These are phyloP conservation scores for Eleusine coracana DNA, from an alignment of 176 grass and related monocot genomes.

Conservation along the genomic window DNA sequence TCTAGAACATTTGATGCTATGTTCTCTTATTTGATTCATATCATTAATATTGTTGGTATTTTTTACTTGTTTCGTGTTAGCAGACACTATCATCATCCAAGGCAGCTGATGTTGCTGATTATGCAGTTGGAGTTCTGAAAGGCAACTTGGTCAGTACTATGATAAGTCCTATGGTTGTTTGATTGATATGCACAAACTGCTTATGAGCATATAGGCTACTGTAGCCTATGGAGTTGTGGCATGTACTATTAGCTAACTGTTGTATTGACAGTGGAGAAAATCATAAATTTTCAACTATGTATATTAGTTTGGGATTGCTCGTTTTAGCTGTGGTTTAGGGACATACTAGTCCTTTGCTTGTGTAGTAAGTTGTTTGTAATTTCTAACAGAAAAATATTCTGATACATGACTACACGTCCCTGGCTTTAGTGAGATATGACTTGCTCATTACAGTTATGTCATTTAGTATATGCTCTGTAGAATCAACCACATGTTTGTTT, in stretches of 20 bases:
- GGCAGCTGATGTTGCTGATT: constrained; percentile 60
- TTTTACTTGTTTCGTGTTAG: constrained; percentile 31
- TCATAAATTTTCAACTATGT: background rate
- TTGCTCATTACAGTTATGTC: too few relatives aligned
- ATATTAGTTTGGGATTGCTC: background rate
- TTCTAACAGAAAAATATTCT: background rate
- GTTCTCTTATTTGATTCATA: background rate
- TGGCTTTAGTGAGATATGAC: background rate
- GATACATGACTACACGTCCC: background rate
- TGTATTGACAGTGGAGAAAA: background rate
- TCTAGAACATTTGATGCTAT: constrained; percentile 24
- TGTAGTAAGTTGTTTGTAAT: constrained; percentile 15
- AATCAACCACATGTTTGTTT: constrained; percentile 41
- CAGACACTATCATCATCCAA: constrained; percentile 79
- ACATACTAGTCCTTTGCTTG: constrained; percentile 11
- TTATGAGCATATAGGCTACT: background rate
- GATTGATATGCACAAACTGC: background rate
- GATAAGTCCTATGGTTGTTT: background rate
- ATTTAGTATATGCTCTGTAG: background rate
- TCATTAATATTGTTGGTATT: constrained; percentile 27
- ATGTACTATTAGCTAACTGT: constrained; percentile 3
- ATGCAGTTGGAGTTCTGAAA: constrained; percentile 73
- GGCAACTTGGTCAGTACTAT: constrained; percentile 67
- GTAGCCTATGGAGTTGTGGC: constrained; percentile 7
- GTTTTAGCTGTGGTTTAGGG: constrained; percentile 17